These are phyloP conservation scores for Blepharisma japonicum DNA, from an alignment of 73 alveolate species.

Conservation along the genomic window DNA sequence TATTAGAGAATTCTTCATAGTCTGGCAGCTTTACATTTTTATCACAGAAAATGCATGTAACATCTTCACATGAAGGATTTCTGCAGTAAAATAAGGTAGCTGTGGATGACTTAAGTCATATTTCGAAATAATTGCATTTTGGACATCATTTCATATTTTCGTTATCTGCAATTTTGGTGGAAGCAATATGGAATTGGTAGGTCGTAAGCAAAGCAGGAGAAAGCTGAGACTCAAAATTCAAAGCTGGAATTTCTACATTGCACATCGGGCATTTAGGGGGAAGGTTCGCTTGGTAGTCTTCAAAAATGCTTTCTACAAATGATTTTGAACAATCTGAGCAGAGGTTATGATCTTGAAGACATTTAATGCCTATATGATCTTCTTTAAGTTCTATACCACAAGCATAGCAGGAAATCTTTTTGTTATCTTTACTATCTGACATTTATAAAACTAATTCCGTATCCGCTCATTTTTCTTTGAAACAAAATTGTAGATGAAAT, in stretches of 20 bases:
- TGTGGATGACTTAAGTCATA: slow-evolving; percentile 20
- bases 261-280: slow-evolving; percentile 35
- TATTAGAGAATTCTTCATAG: neutral
- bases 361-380: slow-evolving; percentile 22
- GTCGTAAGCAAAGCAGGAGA: neutral
- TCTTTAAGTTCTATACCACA: neutral
- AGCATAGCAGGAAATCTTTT: neutral
- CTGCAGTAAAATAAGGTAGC: slow-evolving; percentile 36
- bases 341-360: slow-evolving; percentile 32
- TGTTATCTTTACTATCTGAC: no score
- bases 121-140: slow-evolving; percentile 38
- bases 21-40: neutral
- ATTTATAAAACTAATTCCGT: no score
- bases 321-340: slow-evolving; percentile 21
- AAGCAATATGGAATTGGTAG: neutral
- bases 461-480: no score
- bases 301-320: neutral
- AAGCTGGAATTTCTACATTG: neutral
- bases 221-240: slow-evolving; percentile 29
- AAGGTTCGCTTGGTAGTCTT: slow-evolving; percentile 31
- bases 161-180: neutral
- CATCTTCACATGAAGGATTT: slow-evolving; percentile 9
- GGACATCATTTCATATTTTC: slow-evolving; percentile 33
- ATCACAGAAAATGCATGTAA: slow-evolving; percentile 22
- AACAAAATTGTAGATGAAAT: no score